A percentile compares a stretch with the other conserved stretches of the same genome.
These are phyloP conservation scores for Reticulascus tulasneorum DNA, from an alignment of 2,329 filamentous ascomycete genomes.

Conservation along the genomic window DNA sequence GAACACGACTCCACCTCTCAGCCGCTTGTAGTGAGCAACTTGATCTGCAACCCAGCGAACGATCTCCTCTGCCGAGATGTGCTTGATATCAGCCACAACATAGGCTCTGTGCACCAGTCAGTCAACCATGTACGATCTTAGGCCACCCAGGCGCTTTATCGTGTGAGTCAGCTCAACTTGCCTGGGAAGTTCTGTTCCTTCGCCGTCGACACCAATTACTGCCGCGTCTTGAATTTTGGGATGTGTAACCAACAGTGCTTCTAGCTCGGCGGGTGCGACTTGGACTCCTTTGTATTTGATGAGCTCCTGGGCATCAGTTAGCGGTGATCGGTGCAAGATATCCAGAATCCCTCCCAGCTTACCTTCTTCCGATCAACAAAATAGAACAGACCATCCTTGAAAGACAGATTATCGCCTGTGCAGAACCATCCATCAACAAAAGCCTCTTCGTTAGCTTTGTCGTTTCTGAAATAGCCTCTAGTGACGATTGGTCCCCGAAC, in stretches of 20 bases:
- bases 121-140: constrained; percentile 42
- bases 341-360: too few species aligned
- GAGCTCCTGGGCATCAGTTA: constrained; percentile 45
- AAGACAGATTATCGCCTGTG: constrained; percentile 73
- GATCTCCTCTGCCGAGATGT: constrained; percentile 22
- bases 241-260: constrained; percentile 37
- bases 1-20: constrained; percentile 69
- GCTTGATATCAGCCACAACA: constrained; percentile 27
- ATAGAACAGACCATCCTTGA: constrained; percentile 66
- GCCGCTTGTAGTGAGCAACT: constrained; percentile 56
- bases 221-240: constrained; percentile 51
- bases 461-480: constrained; percentile 68
- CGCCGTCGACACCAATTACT: constrained; percentile 53
- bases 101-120: constrained; percentile 19
- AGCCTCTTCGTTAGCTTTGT: constrained; percentile 58
- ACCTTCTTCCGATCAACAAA: constrained; percentile 77
- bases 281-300: constrained; percentile 61
- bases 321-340: too few species aligned
- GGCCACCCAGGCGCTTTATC: constrained; percentile 20
- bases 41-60: constrained; percentile 18
- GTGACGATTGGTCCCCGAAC: constrained; percentile 69
- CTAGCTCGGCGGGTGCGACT: constrained; percentile 64
- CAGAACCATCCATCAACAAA: constrained; percentile 64
- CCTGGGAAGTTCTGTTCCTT: constrained; percentile 45
- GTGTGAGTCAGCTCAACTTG: background rate